phyloP scores from a whole-genome alignment of 176 grass and related monocot species.

The Metroxylon sagu region DNA sequence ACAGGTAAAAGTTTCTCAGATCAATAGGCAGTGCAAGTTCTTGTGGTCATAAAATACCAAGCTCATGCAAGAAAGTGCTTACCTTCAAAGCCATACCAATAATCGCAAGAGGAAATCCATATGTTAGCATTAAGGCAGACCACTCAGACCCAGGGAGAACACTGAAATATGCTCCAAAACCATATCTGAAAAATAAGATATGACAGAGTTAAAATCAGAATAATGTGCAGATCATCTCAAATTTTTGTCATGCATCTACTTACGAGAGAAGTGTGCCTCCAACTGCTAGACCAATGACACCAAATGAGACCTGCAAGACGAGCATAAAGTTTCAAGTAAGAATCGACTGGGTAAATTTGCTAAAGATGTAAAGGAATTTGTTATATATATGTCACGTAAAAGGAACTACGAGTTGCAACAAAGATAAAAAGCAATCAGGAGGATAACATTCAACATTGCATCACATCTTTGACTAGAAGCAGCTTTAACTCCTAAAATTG shows the following conservation, averaged over 20 bases:
- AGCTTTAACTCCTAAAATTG: too few species aligned
- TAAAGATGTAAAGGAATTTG: too few species aligned
- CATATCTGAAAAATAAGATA: constrained; percentile 43
- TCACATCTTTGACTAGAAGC: too few species aligned
- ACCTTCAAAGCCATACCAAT: constrained; percentile 99
- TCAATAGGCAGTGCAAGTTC: too few species aligned
- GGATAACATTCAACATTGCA: too few species aligned
- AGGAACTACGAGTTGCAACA: too few species aligned
- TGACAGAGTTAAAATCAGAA: constrained; percentile 1
- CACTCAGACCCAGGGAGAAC: constrained; percentile 90
- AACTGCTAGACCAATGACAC: constrained; percentile 65
- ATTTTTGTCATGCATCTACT: constrained; percentile 16
- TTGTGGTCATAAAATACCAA: neutral
- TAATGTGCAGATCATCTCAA: neutral
- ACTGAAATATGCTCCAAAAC: constrained; percentile 93
- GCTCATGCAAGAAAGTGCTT: constrained; percentile 2
- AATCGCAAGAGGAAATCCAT: constrained; percentile 89
- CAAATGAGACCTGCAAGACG: constrained; percentile 63
- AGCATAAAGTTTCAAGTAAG: neutral
- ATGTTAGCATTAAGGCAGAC: constrained; percentile 90
- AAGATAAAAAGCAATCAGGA: too few species aligned
- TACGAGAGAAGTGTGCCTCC: constrained; percentile 76
- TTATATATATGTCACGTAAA: too few species aligned
- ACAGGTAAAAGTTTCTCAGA: too few species aligned
- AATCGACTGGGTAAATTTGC: too few species aligned